Conservation (phyloP, 208 protist species). For the Trypanosoma lewisi region DNA sequence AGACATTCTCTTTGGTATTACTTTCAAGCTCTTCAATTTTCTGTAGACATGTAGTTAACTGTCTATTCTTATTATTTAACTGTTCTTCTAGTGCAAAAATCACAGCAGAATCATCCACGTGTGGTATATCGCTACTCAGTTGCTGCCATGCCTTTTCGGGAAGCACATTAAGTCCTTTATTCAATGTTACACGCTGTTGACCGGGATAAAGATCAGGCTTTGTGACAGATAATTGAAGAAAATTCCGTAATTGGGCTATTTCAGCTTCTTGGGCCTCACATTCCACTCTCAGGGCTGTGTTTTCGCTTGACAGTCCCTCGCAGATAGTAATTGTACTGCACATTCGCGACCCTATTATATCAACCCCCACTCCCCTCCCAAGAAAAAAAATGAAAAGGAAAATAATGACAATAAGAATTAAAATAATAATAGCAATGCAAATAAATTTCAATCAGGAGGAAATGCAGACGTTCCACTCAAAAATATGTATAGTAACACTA, state of each 20-base stretch:
- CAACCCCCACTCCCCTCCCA: background rate
- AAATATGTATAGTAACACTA: too few relatives aligned
- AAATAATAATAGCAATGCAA: background rate
- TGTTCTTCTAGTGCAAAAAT: conserved; percentile 21
- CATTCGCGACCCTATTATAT: background rate
- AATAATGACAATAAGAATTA: background rate
- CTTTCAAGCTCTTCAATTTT: conserved; percentile 23
- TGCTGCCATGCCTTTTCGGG: conserved; percentile 33
- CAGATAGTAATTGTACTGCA: conserved; percentile 4
- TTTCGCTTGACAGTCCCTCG: conserved; percentile 23
- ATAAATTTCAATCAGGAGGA: too few relatives aligned
- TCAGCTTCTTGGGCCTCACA: conserved; percentile 32
- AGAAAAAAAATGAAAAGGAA: background rate
- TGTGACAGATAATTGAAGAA: conserved; percentile 24
- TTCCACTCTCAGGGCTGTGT: conserved; percentile 26
- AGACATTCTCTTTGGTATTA: background rate
- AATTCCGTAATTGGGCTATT: conserved; percentile 26
- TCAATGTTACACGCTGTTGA: conserved; percentile 27
- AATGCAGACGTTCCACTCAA: too few relatives aligned
- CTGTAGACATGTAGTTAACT: conserved; percentile 17
- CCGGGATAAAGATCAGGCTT: conserved; percentile 25
- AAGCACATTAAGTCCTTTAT: conserved; percentile 28
- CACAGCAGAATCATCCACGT: conserved; percentile 19
- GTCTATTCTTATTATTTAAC: conserved; percentile 21
- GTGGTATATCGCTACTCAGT: conserved; percentile 11